Evolutionary conservation across 1,284 basidiomycete species (phyloP).

Genomic region (Athelia psychrophila): DNA sequence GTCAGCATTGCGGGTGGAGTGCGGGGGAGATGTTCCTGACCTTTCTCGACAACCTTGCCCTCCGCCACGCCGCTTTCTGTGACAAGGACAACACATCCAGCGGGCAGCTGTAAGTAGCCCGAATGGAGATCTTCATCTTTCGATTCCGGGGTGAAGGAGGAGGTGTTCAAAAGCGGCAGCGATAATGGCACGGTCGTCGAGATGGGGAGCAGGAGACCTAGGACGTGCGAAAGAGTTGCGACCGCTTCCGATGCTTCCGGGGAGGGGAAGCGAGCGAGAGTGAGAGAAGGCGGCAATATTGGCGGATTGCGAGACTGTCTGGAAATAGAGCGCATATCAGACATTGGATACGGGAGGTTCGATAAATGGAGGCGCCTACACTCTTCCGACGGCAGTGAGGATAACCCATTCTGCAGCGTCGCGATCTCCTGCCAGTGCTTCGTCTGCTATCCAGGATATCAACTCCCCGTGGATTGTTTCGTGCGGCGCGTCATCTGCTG

Average conservation of each 20-base stretch:
- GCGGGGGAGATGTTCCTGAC: constrained; percentile 36
- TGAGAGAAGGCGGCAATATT: constrained; percentile 67
- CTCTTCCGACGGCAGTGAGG: constrained; percentile 58
- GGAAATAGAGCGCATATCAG: constrained; percentile 10
- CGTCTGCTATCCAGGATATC: constrained; percentile 67
- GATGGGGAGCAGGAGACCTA: constrained; percentile 55
- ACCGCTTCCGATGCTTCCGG: constrained; percentile 26
- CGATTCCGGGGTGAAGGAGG: constrained; percentile 61
- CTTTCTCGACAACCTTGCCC: constrained; percentile 61
- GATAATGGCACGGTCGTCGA: constrained; percentile 50
- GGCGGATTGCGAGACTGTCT: constrained; percentile 71
- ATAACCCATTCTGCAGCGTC: constrained; percentile 80
- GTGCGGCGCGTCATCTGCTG: constrained; percentile 6
- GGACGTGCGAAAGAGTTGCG: constrained; percentile 45
- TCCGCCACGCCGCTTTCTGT: constrained; percentile 70
- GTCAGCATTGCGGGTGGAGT: background rate
- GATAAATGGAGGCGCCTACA: constrained; percentile 46
- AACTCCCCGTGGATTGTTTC: constrained; percentile 44
- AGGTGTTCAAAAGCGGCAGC: constrained; percentile 59
- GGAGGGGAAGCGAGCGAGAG: constrained; percentile 58
- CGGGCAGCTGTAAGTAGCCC: constrained; percentile 73
- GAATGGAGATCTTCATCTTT: constrained; percentile 74
- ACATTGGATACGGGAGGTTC: too few relatives aligned
- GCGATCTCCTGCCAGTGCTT: constrained; percentile 64
- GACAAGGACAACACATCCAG: constrained; percentile 59